Conservation (phyloP, 306 rosid species). For the Castanea mollissima region DNA sequence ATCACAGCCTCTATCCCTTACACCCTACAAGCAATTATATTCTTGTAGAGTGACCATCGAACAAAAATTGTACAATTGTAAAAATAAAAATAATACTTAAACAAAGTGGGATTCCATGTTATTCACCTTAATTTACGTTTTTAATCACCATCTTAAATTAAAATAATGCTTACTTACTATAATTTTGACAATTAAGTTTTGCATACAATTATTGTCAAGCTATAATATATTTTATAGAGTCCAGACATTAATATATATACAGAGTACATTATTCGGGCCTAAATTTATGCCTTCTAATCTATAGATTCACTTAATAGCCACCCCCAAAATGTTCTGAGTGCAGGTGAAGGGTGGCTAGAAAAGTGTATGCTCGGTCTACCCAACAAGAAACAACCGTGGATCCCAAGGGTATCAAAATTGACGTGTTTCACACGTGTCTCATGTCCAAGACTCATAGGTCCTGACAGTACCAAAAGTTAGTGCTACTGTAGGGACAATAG, state of each 20-base stretch:
- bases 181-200: no score
- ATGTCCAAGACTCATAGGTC: not conserved
- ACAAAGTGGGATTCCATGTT: slow-evolving; percentile 15
- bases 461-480: not conserved
- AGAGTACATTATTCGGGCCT: no score
- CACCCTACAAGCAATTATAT: no score
- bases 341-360: not conserved
- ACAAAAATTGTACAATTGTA: accelerated
- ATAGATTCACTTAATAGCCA: not conserved
- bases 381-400: slow-evolving; percentile 49
- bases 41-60: accelerated
- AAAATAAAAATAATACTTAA: not conserved
- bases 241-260: no score
- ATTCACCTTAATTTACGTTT: slow-evolving; percentile 22
- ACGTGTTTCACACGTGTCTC: slow-evolving; percentile 38
- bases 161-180: no score
- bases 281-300: not conserved
- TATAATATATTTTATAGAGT: no score
- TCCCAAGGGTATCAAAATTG: slow-evolving; percentile 13
- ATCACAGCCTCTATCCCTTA: accelerated
- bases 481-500: slow-evolving; percentile 22
- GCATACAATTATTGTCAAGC: no score
- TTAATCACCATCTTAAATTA: not conserved
- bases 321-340: not conserved
- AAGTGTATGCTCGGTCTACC: slow-evolving; percentile 28